phyloP scores from a whole-genome alignment of 495 filamentous ascomycete species.

The Xylaria telfairii region DNA sequence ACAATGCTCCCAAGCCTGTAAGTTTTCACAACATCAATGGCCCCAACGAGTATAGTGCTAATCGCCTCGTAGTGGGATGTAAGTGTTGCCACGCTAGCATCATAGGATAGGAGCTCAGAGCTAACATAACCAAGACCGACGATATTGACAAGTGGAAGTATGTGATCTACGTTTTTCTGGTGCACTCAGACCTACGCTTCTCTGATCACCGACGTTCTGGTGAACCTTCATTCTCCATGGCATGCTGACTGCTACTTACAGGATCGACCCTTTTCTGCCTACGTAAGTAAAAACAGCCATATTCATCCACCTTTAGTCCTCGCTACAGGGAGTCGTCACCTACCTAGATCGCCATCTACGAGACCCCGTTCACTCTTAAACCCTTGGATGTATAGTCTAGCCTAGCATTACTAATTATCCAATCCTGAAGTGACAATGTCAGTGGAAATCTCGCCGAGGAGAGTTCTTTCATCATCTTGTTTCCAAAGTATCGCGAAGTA shows the following conservation, averaged over 20 bases:
- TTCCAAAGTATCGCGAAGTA: constrained; percentile 96
- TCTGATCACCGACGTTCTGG: neutral
- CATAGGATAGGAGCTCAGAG: neutral
- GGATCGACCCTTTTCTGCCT: constrained; percentile 24
- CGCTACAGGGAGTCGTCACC: neutral
- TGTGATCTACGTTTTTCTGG: neutral
- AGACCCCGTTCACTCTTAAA: neutral
- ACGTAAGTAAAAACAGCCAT: constrained; percentile 14
- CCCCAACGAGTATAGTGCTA: constrained; percentile 9
- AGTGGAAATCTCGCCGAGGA: constrained; percentile 91
- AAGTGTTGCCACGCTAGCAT: neutral
- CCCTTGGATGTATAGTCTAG: neutral
- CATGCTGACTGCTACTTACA: constrained; percentile 13
- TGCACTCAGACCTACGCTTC: neutral
- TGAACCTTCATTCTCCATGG: neutral
- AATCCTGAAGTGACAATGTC: constrained; percentile 67
- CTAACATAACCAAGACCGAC: constrained; percentile 25
- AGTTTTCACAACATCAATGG: constrained; percentile 6
- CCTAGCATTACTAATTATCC: neutral
- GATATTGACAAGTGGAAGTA: constrained; percentile 31
- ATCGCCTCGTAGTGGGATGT: constrained; percentile 27
- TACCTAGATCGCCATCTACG: neutral
- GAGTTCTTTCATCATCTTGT: constrained; percentile 66
- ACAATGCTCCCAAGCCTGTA: constrained; percentile 25
- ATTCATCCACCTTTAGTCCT: neutral